A percentile compares a stretch with the other conserved stretches of the same genome.
Evolutionary conservation across 2,329 filamentous ascomycete genomes (phyloP).

Genomic region (Ascochyta rabiei): DNA sequence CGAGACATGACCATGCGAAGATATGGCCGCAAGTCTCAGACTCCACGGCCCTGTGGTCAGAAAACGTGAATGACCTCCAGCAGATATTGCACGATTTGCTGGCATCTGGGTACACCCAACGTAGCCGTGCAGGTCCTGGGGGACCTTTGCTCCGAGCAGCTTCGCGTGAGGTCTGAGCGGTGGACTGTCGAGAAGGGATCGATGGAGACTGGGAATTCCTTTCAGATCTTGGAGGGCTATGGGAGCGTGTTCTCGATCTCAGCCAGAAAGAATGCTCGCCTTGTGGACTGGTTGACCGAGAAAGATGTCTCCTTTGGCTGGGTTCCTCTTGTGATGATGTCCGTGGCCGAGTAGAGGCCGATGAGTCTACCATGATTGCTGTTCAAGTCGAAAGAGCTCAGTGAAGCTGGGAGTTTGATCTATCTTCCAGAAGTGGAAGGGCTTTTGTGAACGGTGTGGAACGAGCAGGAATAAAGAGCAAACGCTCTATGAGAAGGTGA

Average conservation of each 20-base stretch:
- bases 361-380: neutral
- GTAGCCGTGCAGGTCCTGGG: neutral
- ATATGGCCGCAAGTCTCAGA: neutral
- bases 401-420: too few relatives aligned
- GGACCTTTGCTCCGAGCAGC: too few relatives aligned
- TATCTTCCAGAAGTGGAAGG: too few relatives aligned
- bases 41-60: neutral
- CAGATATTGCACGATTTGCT: neutral
- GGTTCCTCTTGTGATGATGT: neutral
- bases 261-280: too few relatives aligned
- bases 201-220: too few relatives aligned
- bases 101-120: neutral
- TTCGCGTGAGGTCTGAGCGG: too few relatives aligned
- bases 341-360: neutral
- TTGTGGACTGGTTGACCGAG: neutral
- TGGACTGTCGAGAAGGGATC: too few relatives aligned
- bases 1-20: neutral
- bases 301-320: neutral
- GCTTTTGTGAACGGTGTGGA: too few relatives aligned
- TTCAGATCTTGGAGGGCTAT: too few relatives aligned
- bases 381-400: neutral
- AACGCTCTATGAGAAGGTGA: too few relatives aligned
- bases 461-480: too few relatives aligned
- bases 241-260: too few relatives aligned
- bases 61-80: neutral